Evolutionary conservation across 2,329 filamentous ascomycete genomes (phyloP).

Genomic region (Calonectria ilicicola): DNA sequence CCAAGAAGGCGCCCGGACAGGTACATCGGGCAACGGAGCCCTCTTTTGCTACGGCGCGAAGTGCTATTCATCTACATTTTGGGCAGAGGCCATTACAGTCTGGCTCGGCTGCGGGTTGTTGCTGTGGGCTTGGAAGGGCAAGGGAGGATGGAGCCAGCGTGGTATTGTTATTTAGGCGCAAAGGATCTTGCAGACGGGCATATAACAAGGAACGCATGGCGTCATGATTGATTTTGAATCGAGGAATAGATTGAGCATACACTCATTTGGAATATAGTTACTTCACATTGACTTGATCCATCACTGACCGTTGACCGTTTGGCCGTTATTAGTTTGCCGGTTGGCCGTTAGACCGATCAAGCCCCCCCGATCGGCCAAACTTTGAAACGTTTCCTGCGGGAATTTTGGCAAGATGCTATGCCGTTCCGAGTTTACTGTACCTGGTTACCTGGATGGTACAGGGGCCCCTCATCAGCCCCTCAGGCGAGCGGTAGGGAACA

Average conservation of each 20-base stretch:
- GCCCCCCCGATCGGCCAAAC: not conserved
- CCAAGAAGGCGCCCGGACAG: conserved; percentile 69
- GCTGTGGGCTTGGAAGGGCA: conserved; percentile 84
- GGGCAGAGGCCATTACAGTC: conserved; percentile 85
- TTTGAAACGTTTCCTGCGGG: conserved; percentile 33
- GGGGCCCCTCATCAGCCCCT: not conserved
- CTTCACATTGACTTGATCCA: not conserved
- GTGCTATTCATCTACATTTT: conserved; percentile 87
- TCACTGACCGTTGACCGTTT: not conserved
- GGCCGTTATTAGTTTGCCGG: not conserved
- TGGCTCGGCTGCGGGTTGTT: conserved; percentile 81
- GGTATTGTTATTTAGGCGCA: conserved; percentile 72
- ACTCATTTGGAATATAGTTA: not conserved
- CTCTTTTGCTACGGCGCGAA: conserved; percentile 82
- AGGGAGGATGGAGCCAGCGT: conserved; percentile 78
- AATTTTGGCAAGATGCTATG: conserved; percentile 13
- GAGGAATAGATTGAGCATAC: not conserved
- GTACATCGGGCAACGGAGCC: conserved; percentile 54
- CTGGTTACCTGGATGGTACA: not conserved
- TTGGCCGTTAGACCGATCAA: not conserved
- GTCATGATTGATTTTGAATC: not conserved
- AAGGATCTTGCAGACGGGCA: not conserved
- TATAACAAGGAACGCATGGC: not conserved
- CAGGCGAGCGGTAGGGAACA: no score
- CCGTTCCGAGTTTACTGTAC: not conserved